Base-by-base conservation (phyloP, 768 basidiomycete genomes). In the Cystofilobasidium bisporidii region DNA sequence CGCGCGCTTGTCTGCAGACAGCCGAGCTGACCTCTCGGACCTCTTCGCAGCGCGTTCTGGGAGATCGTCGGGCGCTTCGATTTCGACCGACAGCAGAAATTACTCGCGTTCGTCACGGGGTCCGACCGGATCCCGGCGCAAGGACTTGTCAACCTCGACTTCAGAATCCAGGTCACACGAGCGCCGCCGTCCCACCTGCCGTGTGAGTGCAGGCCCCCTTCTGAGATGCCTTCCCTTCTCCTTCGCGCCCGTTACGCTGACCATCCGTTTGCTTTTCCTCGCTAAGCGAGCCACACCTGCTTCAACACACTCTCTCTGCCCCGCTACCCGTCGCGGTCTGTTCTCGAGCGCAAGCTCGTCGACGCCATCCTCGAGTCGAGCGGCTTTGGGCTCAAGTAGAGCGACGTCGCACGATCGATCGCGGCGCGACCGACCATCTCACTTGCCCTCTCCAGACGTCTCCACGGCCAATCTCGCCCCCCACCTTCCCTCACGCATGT, bases 41-140 rank as follows among this genome's bases (percentile, higher is more conserved):
- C 47, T 15, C 9, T 20, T 17, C 22, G 30, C 50, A 67, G 67
- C 32, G 53, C 58, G 22, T 63, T 64, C 30, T 69, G 68, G 68
- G 50, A 61, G 5, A 43, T 69, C 50, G 41, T 69, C 45, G 45
- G 22, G 2, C 17, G 11, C 17, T 61, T 59, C 57, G 26, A 33
- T 15, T 9, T 48, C 47, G 56, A 69, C 0, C 40, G 61, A 1
- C 72, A 73, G 56, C 70, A 66, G 8, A 47, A 60, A 40, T 64
- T 74, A 6, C 70, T 75, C 30, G 61, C 66, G 12, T 75, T 75
- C 63, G 65, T 72, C 45, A 75, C 74, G 3, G 70, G 71, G 0
- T 67, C 64, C 20, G 71, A 72, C 30, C 69, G 72, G 3, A 63
- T 74, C n/a, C 73, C 73, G 0, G 71, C 73, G 32, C 73, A 72